Base-by-base conservation (phyloP, 2,329 filamentous ascomycete species). In the Aspergillus glaucus region DNA sequence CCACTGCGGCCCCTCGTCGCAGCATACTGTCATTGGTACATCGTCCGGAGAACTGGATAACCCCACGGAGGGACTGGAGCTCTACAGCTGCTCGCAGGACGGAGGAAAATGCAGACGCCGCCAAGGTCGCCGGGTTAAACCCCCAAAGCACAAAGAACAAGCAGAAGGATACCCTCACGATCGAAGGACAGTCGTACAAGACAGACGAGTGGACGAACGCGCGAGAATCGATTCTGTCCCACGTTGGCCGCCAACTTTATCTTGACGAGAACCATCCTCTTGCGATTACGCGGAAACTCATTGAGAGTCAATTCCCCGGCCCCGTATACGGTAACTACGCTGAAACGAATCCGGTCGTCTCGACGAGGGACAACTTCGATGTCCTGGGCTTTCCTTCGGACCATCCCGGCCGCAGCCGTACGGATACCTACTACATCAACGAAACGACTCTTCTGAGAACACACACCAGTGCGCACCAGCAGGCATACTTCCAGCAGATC, bases 361-460 rank as follows among this genome's bases (percentile, higher is more conserved):
- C 86, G 30, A 87, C 88, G 2, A 71, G 77, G 9, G 87, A 96
- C 64, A 98, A 98, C 68, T 98, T 98, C 65, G 93, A 98, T 71
- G 93, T 91, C n/a, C 76, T 98, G 6, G 91, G 91, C 41, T 97
- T 98, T 64, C 86, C 91, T 0, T 62, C 77, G 6, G 87, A 96
- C 66, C 93, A 98, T 62, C 87, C 90, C 3, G 93, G 93, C 51
- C 85, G 93, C 45, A 87, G 82, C 56, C 82, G 82, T 57, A 92
- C 88, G 12, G 93, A 98, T 71, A 97, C 93, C 1, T 98, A 97
- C 76, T 98, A 98, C 69, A 73, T 98, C 63, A 95, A 95, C 71
- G 76, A 84, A 56, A 72, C 81, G 45, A 95, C 87, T 0, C 84
- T 98, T 2, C 75, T 98, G 39, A 81, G 93, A 49, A 98, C 93